Conservation (phyloP, 2,329 filamentous ascomycete species). For the Paraphaeosphaeria sporulosa region DNA sequence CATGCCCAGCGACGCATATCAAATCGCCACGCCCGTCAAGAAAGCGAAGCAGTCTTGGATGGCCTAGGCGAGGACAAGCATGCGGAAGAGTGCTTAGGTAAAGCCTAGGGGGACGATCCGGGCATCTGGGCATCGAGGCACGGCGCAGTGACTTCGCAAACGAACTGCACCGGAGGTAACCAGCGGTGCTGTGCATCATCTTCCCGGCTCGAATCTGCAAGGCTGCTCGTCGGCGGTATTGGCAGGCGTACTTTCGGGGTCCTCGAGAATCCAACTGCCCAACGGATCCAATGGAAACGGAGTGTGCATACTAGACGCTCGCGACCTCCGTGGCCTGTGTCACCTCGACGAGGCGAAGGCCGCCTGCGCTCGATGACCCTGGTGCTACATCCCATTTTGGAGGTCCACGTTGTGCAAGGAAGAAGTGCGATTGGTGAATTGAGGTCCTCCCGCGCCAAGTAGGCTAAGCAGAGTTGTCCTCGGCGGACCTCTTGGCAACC, state of each 20-base stretch:
- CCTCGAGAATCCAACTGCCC: neutral
- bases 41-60: conserved; percentile 4
- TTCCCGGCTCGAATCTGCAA: neutral
- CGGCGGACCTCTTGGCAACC: neutral
- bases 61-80: neutral
- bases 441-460: conserved; percentile 2
- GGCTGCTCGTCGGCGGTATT: conserved; percentile 3
- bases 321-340: conserved; percentile 1
- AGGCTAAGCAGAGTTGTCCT: conserved; percentile 1
- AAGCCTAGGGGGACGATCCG: conserved; percentile 10
- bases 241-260: conserved; percentile 2
- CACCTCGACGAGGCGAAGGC: neutral
- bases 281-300: neutral
- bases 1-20: conserved; percentile 1
- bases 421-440: conserved; percentile 4
- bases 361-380: conserved; percentile 1
- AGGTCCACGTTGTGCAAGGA: conserved; percentile 9
- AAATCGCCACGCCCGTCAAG: conserved; percentile 1
- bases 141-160: neutral
- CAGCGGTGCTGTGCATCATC: neutral
- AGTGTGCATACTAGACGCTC: neutral
- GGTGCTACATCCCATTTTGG: conserved; percentile 6
- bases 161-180: neutral
- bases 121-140: conserved; percentile 12
- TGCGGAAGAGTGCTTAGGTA: conserved; percentile 10